phyloP scores from a whole-genome alignment of 805 yeast species.

The Blastobotrys peoriensis region DNA sequence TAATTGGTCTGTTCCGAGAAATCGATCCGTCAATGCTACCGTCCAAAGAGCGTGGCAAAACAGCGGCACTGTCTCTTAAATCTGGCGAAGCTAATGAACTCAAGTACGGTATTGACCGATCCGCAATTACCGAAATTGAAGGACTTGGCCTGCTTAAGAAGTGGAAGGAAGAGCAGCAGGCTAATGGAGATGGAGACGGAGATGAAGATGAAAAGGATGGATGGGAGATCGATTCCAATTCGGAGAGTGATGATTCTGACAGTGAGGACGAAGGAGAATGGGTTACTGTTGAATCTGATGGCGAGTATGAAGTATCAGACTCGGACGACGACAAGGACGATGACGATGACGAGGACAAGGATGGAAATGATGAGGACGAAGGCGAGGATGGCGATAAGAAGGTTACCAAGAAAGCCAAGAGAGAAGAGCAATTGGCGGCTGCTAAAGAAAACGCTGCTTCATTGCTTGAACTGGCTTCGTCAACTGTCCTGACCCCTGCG shows the following conservation, averaged over 20 bases:
- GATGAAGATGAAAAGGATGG: constrained; percentile 42
- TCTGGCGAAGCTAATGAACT: constrained; percentile 34
- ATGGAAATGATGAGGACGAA: constrained; percentile 26
- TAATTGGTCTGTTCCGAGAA: constrained; percentile 82
- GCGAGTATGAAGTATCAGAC: constrained; percentile 55
- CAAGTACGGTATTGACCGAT: constrained; percentile 65
- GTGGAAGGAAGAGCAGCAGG: constrained; percentile 58
- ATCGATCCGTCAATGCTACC: constrained; percentile 94
- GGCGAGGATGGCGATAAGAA: constrained; percentile 25
- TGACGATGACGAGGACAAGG: constrained; percentile 31
- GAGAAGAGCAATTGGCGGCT: constrained; percentile 24
- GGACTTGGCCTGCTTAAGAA: constrained; percentile 86
- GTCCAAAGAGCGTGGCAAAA: constrained; percentile 88
- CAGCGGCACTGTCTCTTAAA: constrained; percentile 76
- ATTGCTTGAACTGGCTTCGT: constrained; percentile 58
- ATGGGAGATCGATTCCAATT: constrained; percentile 50
- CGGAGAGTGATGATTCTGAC: constrained; percentile 35
- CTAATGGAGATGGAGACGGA: constrained; percentile 45
- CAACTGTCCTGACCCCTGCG: constrained; percentile 88
- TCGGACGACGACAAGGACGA: constrained; percentile 44
- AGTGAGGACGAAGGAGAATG: constrained; percentile 68
- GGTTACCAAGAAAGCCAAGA: constrained; percentile 19
- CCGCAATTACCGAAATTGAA: constrained; percentile 65
- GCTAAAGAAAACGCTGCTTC: constrained; percentile 26
- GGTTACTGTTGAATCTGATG: constrained; percentile 79